phyloP scores from a whole-genome alignment of 306 rosid genomes.

The Abrus precatorius region DNA sequence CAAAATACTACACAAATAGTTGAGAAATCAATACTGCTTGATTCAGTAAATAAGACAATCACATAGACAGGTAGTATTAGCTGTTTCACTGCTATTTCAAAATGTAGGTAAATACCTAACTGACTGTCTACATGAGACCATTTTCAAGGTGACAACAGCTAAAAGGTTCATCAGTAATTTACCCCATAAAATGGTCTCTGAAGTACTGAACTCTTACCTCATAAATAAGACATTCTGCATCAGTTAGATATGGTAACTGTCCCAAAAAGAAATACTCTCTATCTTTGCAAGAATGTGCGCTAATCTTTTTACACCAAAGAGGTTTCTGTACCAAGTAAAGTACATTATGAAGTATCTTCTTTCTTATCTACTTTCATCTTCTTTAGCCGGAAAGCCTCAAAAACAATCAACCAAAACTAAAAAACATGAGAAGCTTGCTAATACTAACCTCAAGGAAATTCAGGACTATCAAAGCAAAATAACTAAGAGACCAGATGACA shows the following conservation, averaged over 20 bases:
- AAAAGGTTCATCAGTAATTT: constrained; percentile 30
- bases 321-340: constrained; percentile 74
- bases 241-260: constrained; percentile 84
- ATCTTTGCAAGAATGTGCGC: constrained; percentile 66
- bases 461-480: constrained; percentile 75
- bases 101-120: constrained; percentile 22
- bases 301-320: constrained; percentile 77
- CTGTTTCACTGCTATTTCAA: constrained; percentile 37
- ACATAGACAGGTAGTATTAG: background rate
- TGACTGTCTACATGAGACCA: constrained; percentile 1
- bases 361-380: constrained; percentile 31
- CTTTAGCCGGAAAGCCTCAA: constrained; percentile 32
- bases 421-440: constrained; percentile 34
- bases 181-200: constrained; percentile 32
- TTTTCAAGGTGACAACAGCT: constrained; percentile 37
- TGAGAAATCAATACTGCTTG: constrained; percentile 25
- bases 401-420: constrained; percentile 25
- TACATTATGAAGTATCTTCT: constrained; percentile 35
- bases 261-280: constrained; percentile 94
- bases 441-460: constrained; percentile 90
- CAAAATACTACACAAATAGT: constrained; percentile 37
- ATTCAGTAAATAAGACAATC: constrained; percentile 26
- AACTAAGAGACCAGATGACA: constrained; percentile 75
- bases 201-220: constrained; percentile 69
- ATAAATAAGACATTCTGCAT: constrained; percentile 70